Conservation (phyloP, 305 asterid species). For the Fraxinus latifolia region DNA sequence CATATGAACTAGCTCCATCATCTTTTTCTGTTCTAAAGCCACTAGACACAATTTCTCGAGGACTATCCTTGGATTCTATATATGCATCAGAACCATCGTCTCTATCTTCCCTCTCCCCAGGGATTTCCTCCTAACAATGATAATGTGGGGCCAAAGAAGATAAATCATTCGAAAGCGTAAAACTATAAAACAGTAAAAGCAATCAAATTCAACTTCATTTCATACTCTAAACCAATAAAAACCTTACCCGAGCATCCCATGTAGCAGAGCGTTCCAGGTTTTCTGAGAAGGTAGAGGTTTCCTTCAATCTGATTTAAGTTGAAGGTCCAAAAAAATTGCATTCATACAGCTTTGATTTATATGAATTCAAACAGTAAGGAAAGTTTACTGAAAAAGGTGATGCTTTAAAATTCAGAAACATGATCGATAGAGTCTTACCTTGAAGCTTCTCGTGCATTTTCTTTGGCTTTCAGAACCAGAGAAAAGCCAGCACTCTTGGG, state of each 20-base stretch:
- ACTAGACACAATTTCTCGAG: constrained; percentile 23
- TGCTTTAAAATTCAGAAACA: constrained; percentile 2
- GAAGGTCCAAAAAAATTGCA: constrained; percentile 6
- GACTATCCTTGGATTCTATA: constrained; percentile 24
- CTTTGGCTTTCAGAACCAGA: constrained; percentile 37
- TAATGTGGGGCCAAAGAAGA: constrained; percentile 1
- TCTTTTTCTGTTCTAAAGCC: constrained; percentile 28
- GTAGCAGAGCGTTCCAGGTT: constrained; percentile 40
- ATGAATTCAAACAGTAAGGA: neutral
- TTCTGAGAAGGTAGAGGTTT: constrained; percentile 27
- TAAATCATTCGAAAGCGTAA: neutral
- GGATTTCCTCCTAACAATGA: constrained; percentile 44
- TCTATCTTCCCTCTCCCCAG: constrained; percentile 45
- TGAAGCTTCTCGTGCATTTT: constrained; percentile 30
- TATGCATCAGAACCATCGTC: constrained; percentile 29
- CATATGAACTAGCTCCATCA: constrained; percentile 31
- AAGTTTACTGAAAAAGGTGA: neutral
- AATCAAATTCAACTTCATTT: neutral
- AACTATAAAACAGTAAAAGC: neutral
- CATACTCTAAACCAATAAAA: neutral
- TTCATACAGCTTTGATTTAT: neutral
- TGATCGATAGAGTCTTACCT: constrained; percentile 32
- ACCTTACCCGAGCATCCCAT: constrained; percentile 53
- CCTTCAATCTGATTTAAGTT: constrained; percentile 40
- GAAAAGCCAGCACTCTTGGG: constrained; percentile 82